Percentiles rank a stretch among this genome's conserved stretches.
These are phyloP conservation scores for Penicillium sp. DNA, from an alignment of 2,329 filamentous ascomycete species.

Conservation along the genomic window DNA sequence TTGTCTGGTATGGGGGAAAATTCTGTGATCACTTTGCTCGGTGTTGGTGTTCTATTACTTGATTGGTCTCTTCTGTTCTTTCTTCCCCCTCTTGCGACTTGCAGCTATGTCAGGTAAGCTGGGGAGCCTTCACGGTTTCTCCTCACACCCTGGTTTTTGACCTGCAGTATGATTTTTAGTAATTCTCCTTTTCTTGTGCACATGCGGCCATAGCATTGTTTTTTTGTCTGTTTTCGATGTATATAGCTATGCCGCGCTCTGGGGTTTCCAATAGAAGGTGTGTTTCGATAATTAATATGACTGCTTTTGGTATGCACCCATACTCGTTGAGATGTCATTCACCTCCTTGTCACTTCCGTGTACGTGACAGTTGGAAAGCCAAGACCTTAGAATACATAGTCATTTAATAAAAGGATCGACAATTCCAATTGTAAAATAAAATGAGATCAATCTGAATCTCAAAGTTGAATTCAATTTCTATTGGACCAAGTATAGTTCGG, in stretches of 20 bases:
- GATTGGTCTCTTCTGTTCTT: slow-evolving; percentile 12
- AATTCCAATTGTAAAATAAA: too few species aligned
- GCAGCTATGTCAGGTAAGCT: slow-evolving; percentile 8
- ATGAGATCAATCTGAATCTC: too few species aligned
- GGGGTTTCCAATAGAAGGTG: slow-evolving; percentile 21
- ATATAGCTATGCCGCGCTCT: slow-evolving; percentile 24
- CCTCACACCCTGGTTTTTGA: slow-evolving; percentile 3
- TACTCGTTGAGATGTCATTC: too few species aligned
- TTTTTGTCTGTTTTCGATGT: slow-evolving; percentile 16
- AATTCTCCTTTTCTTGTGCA: slow-evolving; percentile 14
- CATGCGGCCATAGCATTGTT: slow-evolving; percentile 20
- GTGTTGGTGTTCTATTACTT: slow-evolving; percentile 27
- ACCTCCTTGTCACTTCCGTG: too few species aligned
- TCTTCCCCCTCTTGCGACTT: neutral
- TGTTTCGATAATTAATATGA: slow-evolving; percentile 19
- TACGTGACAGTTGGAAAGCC: too few species aligned
- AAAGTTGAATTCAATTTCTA: too few species aligned
- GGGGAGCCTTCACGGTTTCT: neutral
- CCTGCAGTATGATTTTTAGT: slow-evolving; percentile 24
- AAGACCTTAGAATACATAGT: too few species aligned
- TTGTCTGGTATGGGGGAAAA: slow-evolving; percentile 15
- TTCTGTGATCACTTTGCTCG: slow-evolving; percentile 17
- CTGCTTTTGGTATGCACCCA: slow-evolving; percentile 6
- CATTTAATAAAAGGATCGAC: too few species aligned
- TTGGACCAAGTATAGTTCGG: too few species aligned